Base-by-base conservation (phyloP, 306 rosid species). In the Trifolium pratense region DNA sequence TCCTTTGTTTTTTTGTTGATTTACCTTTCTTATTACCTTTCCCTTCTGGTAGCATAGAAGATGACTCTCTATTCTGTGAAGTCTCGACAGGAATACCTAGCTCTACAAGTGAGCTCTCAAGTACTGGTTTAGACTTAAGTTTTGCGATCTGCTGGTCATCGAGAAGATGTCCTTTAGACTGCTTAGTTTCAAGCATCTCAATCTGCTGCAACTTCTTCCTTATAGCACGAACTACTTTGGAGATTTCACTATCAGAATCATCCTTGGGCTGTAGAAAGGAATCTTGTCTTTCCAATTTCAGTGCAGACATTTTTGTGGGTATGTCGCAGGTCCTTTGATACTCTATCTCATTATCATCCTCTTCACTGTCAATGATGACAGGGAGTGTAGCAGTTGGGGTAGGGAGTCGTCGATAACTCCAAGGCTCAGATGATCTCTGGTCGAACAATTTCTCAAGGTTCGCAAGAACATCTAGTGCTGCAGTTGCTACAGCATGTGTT, bases 141-240 rank as follows among this genome's bases (percentile, higher is more conserved):
- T 93, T 93, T 53, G 92, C 81, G 69, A 91, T 80, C 89, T 93
- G 98, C 78, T 93, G 98, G 75, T 84, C 92, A 78, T 93, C 98
- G 1, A 93, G 98, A 82, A 79, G 75, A 85, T 79, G 74, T 66
- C 96, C 98, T 46, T 53, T 77, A 18, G 87, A 83, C 83, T 85
- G 96, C 85, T 93, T 93, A 25, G 73, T 89, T 85, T 93, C 94
- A 26, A 93, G 98, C 96, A 93, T 89, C 81, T 89, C 97, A 85
- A 89, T 91, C 84, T 91, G 98, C 90, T 93, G 98, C 86, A 93
- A 79, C 91, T 93, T 93, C 75, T 93, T 93, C 80, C 92, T 55
- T 75, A 93, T 76, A 52, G 94, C 92, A 74, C 97, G 89, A 51
- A 93, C 82, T 58, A 83, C 76, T 78, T 87, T 93, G 67, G 86